Percentiles rank a stretch among this genome's conserved stretches.
Evolutionary conservation across 2,329 filamentous ascomycete species (phyloP).

Genomic region (Phyllosticta citriasiana): DNA sequence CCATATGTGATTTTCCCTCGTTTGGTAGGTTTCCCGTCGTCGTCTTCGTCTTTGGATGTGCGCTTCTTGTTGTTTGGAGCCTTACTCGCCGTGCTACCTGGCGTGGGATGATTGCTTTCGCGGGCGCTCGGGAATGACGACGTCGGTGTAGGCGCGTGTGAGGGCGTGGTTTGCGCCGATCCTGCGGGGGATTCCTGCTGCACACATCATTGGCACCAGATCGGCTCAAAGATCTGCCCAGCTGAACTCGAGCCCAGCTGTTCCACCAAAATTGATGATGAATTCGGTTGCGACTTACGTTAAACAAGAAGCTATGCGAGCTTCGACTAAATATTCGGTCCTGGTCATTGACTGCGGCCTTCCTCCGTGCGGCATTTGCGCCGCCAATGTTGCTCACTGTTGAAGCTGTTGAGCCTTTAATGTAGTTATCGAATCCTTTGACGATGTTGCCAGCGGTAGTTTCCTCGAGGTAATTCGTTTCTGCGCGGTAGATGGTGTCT

Average conservation of each 20-base stretch:
- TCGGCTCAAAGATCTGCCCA: neutral
- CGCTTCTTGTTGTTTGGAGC: constrained; percentile 32
- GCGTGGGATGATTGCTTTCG: constrained; percentile 35
- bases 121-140: constrained; percentile 35
- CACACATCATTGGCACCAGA: neutral
- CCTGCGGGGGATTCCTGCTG: constrained; percentile 29
- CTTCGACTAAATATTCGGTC: constrained; percentile 58
- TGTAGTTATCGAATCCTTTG: constrained; percentile 95
- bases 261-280: neutral
- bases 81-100: constrained; percentile 25
- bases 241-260: neutral
- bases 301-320: constrained; percentile 27
- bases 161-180: constrained; percentile 32
- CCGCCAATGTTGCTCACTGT: constrained; percentile 40
- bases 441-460: constrained; percentile 85
- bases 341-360: constrained; percentile 52
- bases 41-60: constrained; percentile 33
- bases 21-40: constrained; percentile 36
- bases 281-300: constrained; percentile 18
- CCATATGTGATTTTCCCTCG: constrained; percentile 42
- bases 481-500: constrained; percentile 73
- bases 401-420: constrained; percentile 60
- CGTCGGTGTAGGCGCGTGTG: constrained; percentile 38
- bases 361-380: constrained; percentile 45
- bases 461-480: constrained; percentile 82